phyloP scores from a whole-genome alignment of 148 eudicot species.

The Rhododendron mucronatum region DNA sequence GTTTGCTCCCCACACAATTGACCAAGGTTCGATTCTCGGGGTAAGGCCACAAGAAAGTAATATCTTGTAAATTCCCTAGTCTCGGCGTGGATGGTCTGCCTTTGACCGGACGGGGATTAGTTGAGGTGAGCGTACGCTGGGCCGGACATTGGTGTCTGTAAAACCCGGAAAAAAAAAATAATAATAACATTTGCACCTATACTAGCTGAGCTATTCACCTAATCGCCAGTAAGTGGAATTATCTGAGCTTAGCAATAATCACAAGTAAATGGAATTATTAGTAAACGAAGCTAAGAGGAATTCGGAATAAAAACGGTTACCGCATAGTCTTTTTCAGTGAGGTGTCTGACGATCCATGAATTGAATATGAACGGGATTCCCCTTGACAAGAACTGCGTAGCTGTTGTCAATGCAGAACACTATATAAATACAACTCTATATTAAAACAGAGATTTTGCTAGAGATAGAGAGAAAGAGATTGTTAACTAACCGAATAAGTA shows the following conservation, averaged over 20 bases:
- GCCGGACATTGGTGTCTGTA: no score
- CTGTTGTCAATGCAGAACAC: slow-evolving; percentile 26
- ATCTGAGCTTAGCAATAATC: background rate
- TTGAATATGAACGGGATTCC: slow-evolving; percentile 93
- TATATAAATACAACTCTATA: slow-evolving; percentile 2
- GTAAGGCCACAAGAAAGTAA: no score
- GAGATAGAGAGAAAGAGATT: background rate
- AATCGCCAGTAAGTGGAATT: background rate
- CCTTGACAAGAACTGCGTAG: slow-evolving; percentile 85
- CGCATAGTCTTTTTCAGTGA: slow-evolving; percentile 81
- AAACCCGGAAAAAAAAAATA: background rate
- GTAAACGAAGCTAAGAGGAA: background rate
- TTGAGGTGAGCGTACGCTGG: background rate
- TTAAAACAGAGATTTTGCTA: background rate
- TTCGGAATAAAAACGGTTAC: slow-evolving; percentile 29
- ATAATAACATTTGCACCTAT: background rate
- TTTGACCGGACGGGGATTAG: background rate
- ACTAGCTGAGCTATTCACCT: background rate
- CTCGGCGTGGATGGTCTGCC: background rate
- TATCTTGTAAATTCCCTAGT: no score
- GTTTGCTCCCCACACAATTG: background rate
- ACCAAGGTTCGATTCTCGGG: no score
- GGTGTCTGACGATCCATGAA: slow-evolving; percentile 92
- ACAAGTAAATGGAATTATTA: background rate
- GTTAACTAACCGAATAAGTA: slow-evolving; percentile 66